Conservation (phyloP, 2,329 filamentous ascomycete genomes). For the Trichoderma pleuroti region DNA sequence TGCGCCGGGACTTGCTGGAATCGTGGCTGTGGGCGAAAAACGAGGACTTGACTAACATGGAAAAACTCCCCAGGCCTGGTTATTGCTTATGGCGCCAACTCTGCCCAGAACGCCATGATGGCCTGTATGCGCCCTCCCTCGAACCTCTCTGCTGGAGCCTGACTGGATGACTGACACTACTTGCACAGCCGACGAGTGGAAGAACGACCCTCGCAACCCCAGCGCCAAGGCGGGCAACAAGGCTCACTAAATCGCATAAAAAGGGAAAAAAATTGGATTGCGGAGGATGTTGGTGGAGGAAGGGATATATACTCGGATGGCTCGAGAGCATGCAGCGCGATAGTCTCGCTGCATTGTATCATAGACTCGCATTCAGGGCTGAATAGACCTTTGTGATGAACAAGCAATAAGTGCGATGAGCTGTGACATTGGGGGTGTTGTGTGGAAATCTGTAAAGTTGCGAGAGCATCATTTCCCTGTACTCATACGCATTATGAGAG, state of each 20-base stretch:
- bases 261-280: slow-evolving; percentile 10
- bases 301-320: slow-evolving; percentile 29
- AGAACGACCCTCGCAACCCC: slow-evolving; percentile 93
- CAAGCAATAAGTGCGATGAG: neutral
- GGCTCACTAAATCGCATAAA: slow-evolving; percentile 40
- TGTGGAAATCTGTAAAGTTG: neutral
- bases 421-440: neutral
- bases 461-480: neutral
- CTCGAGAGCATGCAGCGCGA: slow-evolving; percentile 23
- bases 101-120: slow-evolving; percentile 72
- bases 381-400: slow-evolving; percentile 32
- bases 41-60: slow-evolving; percentile 22
- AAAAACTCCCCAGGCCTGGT: slow-evolving; percentile 59
- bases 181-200: slow-evolving; percentile 78
- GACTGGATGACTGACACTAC: slow-evolving; percentile 25
- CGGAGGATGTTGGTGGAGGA: slow-evolving; percentile 23
- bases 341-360: slow-evolving; percentile 34
- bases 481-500: neutral
- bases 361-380: slow-evolving; percentile 38
- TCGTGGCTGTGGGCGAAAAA: slow-evolving; percentile 3
- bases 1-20: neutral
- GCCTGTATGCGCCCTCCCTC: slow-evolving; percentile 55
- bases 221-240: slow-evolving; percentile 45
- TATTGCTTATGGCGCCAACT: slow-evolving; percentile 89
- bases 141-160: neutral